phyloP scores from a whole-genome alignment of 2,329 filamentous ascomycete species.

The Verruconis gallopava region DNA sequence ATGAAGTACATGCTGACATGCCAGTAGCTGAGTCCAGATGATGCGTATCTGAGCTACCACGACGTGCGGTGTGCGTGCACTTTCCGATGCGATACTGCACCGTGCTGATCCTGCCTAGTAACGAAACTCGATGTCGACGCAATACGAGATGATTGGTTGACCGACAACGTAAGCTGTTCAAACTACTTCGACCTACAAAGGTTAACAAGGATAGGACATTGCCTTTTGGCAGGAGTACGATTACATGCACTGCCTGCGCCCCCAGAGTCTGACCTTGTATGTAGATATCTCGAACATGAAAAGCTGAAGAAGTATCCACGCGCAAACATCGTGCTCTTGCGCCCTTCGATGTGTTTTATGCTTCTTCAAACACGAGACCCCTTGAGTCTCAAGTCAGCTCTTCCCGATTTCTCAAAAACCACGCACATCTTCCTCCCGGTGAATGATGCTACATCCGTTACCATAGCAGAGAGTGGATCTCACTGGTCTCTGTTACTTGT shows the following conservation, averaged over 20 bases:
- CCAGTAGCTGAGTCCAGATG: constrained; percentile 43
- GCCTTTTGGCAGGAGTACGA: constrained; percentile 92
- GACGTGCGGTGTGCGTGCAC: constrained; percentile 48
- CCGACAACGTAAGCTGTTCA: constrained; percentile 70
- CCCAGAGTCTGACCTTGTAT: not conserved
- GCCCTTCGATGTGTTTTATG: constrained; percentile 85
- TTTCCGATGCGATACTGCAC: constrained; percentile 8
- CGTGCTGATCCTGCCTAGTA: constrained; percentile 38
- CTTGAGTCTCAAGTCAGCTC: constrained; percentile 46
- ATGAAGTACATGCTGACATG: not conserved
- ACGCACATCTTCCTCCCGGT: constrained; percentile 94
- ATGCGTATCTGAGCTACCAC: constrained; percentile 57
- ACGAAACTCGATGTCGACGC: constrained; percentile 81
- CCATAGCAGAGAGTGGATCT: constrained; percentile 71
- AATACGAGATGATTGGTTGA: constrained; percentile 87
- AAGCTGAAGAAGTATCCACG: constrained; percentile 66
- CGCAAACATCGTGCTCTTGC: constrained; percentile 78
- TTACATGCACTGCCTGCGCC: no score
- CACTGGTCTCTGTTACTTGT: constrained; percentile 95
- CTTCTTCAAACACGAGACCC: constrained; percentile 60
- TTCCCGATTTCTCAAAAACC: constrained; percentile 67
- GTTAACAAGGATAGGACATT: constrained; percentile 63
- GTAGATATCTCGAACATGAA: constrained; percentile 78
- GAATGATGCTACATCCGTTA: constrained; percentile 71
- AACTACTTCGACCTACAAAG: no score